phyloP scores from a whole-genome alignment of 371 early-diverging fungal genomes.

The Coemansia linderi region DNA sequence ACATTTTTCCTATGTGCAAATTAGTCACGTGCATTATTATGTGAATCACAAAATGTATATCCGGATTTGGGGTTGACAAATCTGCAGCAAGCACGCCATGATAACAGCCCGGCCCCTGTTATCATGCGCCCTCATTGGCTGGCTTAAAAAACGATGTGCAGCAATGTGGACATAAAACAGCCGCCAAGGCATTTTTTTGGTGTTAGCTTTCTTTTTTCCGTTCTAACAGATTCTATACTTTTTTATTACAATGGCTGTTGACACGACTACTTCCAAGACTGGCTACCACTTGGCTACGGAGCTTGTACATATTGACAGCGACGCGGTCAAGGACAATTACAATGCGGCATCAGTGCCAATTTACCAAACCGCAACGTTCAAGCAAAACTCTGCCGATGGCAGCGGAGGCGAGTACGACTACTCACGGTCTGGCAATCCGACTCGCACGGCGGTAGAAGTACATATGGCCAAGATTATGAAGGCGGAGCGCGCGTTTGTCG shows the following conservation, averaged over 20 bases:
- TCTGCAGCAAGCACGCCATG: constrained; percentile 21
- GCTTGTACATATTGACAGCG: constrained; percentile 70
- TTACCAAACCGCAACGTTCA: constrained; percentile 96
- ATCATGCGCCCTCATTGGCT: constrained; percentile 11
- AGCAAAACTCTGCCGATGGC: constrained; percentile 76
- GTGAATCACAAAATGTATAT: not conserved
- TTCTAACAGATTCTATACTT: not conserved
- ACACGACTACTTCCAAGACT: constrained; percentile 6
- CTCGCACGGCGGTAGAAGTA: constrained; percentile 82
- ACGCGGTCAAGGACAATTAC: constrained; percentile 74
- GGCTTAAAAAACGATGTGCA: not conserved
- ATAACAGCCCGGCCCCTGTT: constrained; percentile 1
- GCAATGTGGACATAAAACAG: not conserved
- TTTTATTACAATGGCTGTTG: constrained; percentile 1
- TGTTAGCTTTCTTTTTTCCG: not conserved
- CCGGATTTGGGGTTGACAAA: not conserved
- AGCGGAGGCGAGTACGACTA: constrained; percentile 91
- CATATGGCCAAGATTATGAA: constrained; percentile 91
- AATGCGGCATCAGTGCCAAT: constrained; percentile 91
- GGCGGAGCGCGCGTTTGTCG: constrained; percentile 87
- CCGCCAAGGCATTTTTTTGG: not conserved
- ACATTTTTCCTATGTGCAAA: too few species aligned
- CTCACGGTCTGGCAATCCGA: constrained; percentile 94
- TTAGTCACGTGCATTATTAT: too few species aligned
- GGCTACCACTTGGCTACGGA: constrained; percentile 84